Conservation (phyloP, 208 protist species). For the Acanthamoeba castellanii region DNA sequence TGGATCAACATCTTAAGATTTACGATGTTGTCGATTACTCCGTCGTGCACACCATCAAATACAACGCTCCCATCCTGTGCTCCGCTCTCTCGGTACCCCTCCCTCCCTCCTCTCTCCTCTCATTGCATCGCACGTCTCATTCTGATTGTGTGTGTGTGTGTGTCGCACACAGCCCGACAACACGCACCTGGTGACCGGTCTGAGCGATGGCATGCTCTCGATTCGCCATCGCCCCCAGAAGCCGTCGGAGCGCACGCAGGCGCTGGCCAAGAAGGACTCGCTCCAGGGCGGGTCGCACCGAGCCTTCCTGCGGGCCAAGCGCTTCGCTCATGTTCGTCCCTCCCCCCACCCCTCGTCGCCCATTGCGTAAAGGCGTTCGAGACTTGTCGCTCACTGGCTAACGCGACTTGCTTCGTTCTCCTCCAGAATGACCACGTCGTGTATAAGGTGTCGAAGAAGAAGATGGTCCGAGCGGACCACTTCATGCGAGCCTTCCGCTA, state of each 20-base stretch:
- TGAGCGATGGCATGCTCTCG: conserved; percentile 78
- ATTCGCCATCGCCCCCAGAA: conserved; percentile 73
- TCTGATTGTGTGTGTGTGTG: background rate
- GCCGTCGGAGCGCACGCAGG: conserved; percentile 5
- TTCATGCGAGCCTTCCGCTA: conserved; percentile 82
- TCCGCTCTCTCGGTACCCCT: conserved; percentile 77
- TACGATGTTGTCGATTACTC: conserved; percentile 80
- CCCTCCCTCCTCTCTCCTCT: background rate
- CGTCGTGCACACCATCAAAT: conserved; percentile 84
- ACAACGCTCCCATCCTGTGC: conserved; percentile 80
- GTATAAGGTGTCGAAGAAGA: background rate
- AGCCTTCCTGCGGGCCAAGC: conserved; percentile 75
- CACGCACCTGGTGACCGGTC: conserved; percentile 81
- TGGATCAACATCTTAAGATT: conserved; percentile 86
- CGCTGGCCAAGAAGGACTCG: background rate
- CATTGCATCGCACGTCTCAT: no score
- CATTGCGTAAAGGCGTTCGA: background rate
- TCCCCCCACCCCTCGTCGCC: background rate
- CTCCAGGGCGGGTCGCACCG: conserved; percentile 46
- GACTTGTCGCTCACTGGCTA: background rate
- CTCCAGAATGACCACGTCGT: conserved; percentile 49
- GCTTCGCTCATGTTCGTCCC: background rate
- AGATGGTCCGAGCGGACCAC: conserved; percentile 51
- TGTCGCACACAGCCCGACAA: conserved; percentile 77
- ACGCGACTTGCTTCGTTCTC: background rate